A percentile compares a stretch with the other conserved stretches of the same genome.
phyloP scores from a whole-genome alignment of 169 alveolate genomes.

The Amoebophrya sp. region DNA sequence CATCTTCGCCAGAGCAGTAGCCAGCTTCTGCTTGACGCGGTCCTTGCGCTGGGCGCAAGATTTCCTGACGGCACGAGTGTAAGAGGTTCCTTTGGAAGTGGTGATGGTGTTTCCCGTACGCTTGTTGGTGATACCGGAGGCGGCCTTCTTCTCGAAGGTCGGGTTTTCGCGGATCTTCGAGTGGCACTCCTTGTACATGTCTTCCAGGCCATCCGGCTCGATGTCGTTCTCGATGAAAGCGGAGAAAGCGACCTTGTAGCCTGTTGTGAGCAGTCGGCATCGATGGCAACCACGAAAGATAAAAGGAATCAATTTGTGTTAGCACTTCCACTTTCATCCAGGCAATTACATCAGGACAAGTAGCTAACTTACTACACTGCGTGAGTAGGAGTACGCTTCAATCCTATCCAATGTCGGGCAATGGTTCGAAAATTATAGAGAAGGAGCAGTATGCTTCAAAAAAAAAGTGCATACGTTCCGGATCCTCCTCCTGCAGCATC shows the following conservation, averaged over 20 bases:
- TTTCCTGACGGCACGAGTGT: not conserved
- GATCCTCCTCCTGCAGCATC: conserved; percentile 85
- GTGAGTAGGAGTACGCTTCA: too few species aligned
- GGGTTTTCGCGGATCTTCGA: conserved; percentile 93
- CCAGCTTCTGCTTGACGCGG: conserved; percentile 2
- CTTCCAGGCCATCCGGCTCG: conserved; percentile 85
- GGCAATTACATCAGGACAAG: too few species aligned
- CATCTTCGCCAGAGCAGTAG: not conserved
- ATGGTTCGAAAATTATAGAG: too few species aligned
- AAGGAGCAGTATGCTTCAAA: too few species aligned
- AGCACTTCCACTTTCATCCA: too few species aligned
- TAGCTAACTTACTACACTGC: too few species aligned
- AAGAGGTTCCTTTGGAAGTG: not conserved
- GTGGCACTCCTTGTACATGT: conserved; percentile 90
- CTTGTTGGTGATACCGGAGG: not conserved
- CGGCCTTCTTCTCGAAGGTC: conserved; percentile 39
- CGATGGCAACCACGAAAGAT: too few species aligned
- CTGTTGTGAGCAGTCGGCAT: too few species aligned
- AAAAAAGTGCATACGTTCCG: too few species aligned
- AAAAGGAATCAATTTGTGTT: too few species aligned
- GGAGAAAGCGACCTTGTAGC: conserved; percentile 85
- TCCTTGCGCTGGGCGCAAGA: not conserved
- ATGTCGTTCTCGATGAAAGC: conserved; percentile 80
- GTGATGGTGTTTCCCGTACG: not conserved
- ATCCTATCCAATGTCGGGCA: too few species aligned